These are phyloP conservation scores for Penicillium glabrum DNA, from an alignment of 2,329 filamentous ascomycete genomes.

Conservation along the genomic window DNA sequence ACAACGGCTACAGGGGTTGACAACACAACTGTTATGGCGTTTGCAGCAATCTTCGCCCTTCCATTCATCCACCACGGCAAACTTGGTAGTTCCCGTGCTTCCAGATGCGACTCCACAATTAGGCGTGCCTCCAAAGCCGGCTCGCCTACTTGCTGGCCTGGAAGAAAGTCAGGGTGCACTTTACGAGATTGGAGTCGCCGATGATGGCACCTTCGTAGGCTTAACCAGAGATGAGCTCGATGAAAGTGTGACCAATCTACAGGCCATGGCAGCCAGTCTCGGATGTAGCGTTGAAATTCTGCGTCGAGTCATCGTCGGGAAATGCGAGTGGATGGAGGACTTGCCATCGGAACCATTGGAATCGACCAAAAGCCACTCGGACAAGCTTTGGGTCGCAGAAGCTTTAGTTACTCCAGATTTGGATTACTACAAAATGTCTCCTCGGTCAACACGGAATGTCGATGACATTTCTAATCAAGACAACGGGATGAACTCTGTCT, in stretches of 20 bases:
- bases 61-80: conserved; percentile 75
- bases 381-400: conserved; percentile 82
- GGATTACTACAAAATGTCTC: conserved; percentile 39
- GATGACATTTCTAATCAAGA: neutral
- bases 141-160: conserved; percentile 66
- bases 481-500: neutral
- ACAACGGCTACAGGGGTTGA: conserved; percentile 83
- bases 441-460: conserved; percentile 4
- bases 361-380: conserved; percentile 33
- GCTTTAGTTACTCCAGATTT: conserved; percentile 79
- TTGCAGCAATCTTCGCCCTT: conserved; percentile 92
- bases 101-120: conserved; percentile 65
- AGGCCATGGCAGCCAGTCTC: conserved; percentile 87
- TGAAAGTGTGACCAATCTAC: conserved; percentile 81
- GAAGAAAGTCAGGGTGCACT: conserved; percentile 91
- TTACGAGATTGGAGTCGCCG: conserved; percentile 94
- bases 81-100: conserved; percentile 72
- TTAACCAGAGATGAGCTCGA: conserved; percentile 87
- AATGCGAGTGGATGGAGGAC: conserved; percentile 62
- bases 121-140: conserved; percentile 53
- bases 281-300: conserved; percentile 82
- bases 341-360: conserved; percentile 19
- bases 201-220: conserved; percentile 88
- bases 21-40: conserved; percentile 91
- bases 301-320: conserved; percentile 79